Base-by-base conservation (phyloP, 345 rosid species). In the Cardamine chenopodiifolia region DNA sequence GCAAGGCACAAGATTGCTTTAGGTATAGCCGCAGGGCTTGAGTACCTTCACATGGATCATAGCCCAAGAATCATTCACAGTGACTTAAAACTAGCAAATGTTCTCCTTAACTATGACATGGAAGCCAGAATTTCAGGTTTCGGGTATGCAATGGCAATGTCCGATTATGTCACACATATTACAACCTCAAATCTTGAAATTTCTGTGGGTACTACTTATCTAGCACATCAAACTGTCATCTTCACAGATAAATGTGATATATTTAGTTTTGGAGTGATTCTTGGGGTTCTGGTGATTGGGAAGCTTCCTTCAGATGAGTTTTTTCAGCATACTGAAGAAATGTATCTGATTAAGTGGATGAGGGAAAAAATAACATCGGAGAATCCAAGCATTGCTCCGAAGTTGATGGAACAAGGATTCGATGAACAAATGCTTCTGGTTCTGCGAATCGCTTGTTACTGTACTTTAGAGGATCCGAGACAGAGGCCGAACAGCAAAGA, bases 81-180 rank as follows among this genome's bases (percentile, higher is more conserved):
- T 69, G 97, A 94, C 82, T 81, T 94, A 19, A 93, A 93, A 81
- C 98, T 97, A 1, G 96, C 92, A 5, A 93, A 93, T 17, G 59
- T 93, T 54, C 91, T 94, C 49, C 91, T 94, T 3, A 96, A 91
- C 34, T 96, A 91, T 44, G 88, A 89, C 61, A 87, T 91, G 96
- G 98, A 91, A 80, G 96, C 97, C 13, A 78, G 96, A 65, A 95
- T 95, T 23, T 83, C 97, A 0, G 97, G 90, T 82, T 95, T 92
- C 15, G 97, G 97, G 20, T 87, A 89, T 2, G 97, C 98, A 20
- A 87, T 86, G 71, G 77, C 85, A 22, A 83, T 93, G 86, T 92
- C 96, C 0, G 97, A 95, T 77, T 83, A 89, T 10, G 14, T 61
- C 19, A 88, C 97, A 1, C 97, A 91, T 47, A 29, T 90, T 34